Conservation (phyloP, 2,329 filamentous ascomycete species). For the Colletotrichum camelliae region DNA sequence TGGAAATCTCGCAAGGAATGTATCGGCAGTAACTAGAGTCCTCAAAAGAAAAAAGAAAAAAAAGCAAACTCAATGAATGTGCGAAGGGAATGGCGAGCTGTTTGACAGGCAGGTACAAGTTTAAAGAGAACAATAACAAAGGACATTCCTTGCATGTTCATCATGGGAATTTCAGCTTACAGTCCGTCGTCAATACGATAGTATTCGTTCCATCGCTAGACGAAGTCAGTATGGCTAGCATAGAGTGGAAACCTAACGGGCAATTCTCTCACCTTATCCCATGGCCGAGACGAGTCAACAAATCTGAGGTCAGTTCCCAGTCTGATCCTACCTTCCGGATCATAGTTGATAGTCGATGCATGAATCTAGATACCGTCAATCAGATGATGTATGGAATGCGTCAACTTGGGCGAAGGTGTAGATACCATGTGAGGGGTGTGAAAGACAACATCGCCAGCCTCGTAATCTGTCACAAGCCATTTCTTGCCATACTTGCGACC, state of each 20-base stretch:
- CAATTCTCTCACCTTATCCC: constrained; percentile 44
- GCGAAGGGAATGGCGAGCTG: fast-evolving
- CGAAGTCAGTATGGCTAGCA: neutral
- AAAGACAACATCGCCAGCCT: constrained; percentile 45
- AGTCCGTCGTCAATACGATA: constrained; percentile 3
- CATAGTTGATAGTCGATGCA: constrained; percentile 60
- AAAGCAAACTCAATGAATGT: neutral
- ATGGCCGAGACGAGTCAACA: constrained; percentile 52
- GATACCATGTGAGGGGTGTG: constrained; percentile 39
- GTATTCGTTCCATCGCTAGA: constrained; percentile 1
- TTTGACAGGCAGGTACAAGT: neutral
- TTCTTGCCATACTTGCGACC: constrained; percentile 27
- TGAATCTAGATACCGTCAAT: constrained; percentile 40
- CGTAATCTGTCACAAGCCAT: constrained; percentile 42
- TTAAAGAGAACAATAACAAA: neutral
- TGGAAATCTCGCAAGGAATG: fast-evolving
- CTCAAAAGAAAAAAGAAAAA: neutral
- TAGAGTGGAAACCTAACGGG: fast-evolving
- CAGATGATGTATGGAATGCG: too few species aligned
- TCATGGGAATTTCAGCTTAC: neutral
- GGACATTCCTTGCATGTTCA: neutral
- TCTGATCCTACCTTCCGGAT: constrained; percentile 55
- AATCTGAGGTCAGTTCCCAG: constrained; percentile 63
- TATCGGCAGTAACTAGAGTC: fast-evolving
- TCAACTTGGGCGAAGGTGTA: fast-evolving